These are phyloP conservation scores for Trichosporon faecale DNA, from an alignment of 1,284 basidiomycete genomes.

Conservation along the genomic window DNA sequence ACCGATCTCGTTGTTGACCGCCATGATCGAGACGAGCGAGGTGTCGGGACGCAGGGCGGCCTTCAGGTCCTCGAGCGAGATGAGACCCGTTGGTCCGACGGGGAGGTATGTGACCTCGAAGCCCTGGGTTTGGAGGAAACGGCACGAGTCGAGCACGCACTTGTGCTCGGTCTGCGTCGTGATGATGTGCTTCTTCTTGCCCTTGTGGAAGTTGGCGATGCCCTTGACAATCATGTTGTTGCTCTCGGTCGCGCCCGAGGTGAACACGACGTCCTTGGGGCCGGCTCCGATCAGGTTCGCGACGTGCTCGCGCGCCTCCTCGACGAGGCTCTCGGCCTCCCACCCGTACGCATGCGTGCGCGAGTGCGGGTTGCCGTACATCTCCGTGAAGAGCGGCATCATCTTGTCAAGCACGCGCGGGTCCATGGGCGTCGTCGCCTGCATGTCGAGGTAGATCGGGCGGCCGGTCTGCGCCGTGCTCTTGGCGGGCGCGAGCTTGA, in stretches of 20 bases:
- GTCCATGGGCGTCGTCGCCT: conserved; percentile 97
- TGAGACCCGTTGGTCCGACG: conserved; percentile 79
- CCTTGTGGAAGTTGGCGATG: conserved; percentile 88
- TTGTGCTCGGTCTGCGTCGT: conserved; percentile 97
- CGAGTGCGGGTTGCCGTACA: conserved; percentile 97
- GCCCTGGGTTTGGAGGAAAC: conserved; percentile 91
- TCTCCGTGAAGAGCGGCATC: conserved; percentile 93
- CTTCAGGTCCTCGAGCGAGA: conserved; percentile 73
- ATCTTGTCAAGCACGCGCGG: conserved; percentile 96
- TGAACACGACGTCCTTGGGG: conserved; percentile 94
- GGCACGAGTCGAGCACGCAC: conserved; percentile 97
- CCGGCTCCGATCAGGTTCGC: conserved; percentile 92
- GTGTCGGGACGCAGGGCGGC: conserved; percentile 81
- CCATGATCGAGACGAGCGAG: conserved; percentile 91
- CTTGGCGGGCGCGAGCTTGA: conserved; percentile 69
- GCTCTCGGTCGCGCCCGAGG: conserved; percentile 95
- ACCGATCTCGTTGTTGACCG: conserved; percentile 99
- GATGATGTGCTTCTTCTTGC: conserved; percentile 85
- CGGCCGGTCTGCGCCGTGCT: conserved; percentile 60
- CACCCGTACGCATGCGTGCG: conserved; percentile 98
- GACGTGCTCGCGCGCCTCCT: conserved; percentile 86
- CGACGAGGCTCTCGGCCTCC: conserved; percentile 94
- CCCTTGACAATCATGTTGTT: conserved; percentile 99
- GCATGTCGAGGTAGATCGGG: conserved; percentile 92
- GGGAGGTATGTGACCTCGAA: conserved; percentile 98